Conservation (phyloP, 202 grass and related monocot genomes). For the Zizania palustris region DNA sequence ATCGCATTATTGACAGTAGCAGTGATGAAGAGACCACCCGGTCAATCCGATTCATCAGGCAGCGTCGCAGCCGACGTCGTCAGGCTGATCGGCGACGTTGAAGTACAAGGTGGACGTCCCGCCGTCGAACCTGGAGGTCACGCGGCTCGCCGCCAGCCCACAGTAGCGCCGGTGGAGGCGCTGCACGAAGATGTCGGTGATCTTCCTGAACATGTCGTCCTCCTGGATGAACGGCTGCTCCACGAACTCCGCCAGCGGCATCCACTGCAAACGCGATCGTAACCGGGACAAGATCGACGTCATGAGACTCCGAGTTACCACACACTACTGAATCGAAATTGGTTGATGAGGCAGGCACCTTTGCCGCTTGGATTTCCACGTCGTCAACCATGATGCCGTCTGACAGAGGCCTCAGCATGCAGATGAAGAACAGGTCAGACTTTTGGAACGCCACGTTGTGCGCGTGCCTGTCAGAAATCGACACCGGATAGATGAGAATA, state of each 20-base stretch:
- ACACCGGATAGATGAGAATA: too few relatives aligned
- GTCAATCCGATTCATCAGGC: conserved; percentile 9
- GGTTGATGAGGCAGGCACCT: conserved; percentile 34
- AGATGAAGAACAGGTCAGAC: conserved; percentile 97
- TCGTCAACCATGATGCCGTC: conserved; percentile 61
- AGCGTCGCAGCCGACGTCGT: conserved; percentile 67
- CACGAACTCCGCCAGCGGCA: too few relatives aligned
- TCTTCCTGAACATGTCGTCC: conserved; percentile 96
- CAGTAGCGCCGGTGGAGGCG: conserved; percentile 81
- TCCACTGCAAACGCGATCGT: too few relatives aligned
- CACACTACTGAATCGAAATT: neutral
- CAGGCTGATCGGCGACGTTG: conserved; percentile 61
- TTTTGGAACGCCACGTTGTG: conserved; percentile 90
- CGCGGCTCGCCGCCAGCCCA: conserved; percentile 68
- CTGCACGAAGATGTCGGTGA: conserved; percentile 56
- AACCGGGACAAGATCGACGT: neutral
- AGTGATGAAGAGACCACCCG: too few relatives aligned
- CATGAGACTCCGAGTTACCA: neutral
- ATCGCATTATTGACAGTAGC: too few relatives aligned
- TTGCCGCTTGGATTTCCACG: conserved; percentile 64
- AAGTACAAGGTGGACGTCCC: conserved; percentile 80
- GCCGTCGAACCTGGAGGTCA: conserved; percentile 88
- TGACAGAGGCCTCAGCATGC: conserved; percentile 73
- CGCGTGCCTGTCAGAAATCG: conserved; percentile 58
- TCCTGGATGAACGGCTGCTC: conserved; percentile 45